Evolutionary conservation across 371 early-diverging fungal species (phyloP), one percentile per base, ranked within the genome.

Genomic region (Lichtheimia corymbifera): DNA sequence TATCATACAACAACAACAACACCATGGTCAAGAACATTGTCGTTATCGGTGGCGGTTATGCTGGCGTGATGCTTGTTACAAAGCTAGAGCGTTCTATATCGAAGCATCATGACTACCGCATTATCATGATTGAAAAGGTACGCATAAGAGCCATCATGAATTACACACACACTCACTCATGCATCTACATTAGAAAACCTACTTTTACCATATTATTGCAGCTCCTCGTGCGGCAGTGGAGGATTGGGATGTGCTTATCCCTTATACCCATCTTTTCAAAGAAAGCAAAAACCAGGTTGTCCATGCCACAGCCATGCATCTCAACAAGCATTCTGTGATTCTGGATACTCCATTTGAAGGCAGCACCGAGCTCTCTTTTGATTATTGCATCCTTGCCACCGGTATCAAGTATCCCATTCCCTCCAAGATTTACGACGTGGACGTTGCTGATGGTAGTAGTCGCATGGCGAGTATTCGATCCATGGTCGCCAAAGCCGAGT

Each of bases 11-110:
- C 28, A 28, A 22, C 28, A 28, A 11, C 11, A 47, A 47, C n/a
- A 47, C 2, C 6, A 47, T 22, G 47, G 47, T 47, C 22, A 22
- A 63, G 28, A 65, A 65, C 25, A 74, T 74, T 58, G 72, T 74
- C 13, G 64, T 74, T 55, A 55, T 74, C 24, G 76, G 76, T 28
- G 76, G 73, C 52, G 73, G 76, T 4, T 76, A 68, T 61, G 76
- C 76, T 22, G 76, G 76, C 50, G 49, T 63, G 27, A 27, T 14
- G 4, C 17, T 59, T 30, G 76, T 69, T n/a, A 49, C 41, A 49
- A 63, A 35, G 2, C 55, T 76, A 0, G 73, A 76, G 57, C 68
- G 62, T 25, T 13, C 24, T 3, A 18, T 69, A 4, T 18, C 54
- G 0, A 51, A 44, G 0, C 49, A 62, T 18, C 20, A 53, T 18